Evolutionary conservation across 2,329 filamentous ascomycete species (phyloP).

Genomic region (Talaromyces albobiverticillius): DNA sequence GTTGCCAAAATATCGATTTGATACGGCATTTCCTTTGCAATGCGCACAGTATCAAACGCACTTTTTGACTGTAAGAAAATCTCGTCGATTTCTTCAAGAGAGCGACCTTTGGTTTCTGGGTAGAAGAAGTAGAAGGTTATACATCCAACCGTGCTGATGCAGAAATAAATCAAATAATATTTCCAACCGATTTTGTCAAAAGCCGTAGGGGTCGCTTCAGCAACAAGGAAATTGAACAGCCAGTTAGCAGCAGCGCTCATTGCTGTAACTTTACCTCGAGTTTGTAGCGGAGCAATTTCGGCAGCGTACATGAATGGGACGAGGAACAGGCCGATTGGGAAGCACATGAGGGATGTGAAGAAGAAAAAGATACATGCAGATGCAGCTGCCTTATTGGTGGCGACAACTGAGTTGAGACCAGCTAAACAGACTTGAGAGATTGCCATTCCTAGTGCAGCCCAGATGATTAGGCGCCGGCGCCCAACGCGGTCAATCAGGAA

Average conservation of each 20-base stretch:
- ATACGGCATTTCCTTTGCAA: slow-evolving; percentile 21
- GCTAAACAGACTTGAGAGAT: slow-evolving; percentile 41
- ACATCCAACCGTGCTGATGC: slow-evolving; percentile 42
- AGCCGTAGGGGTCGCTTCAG: slow-evolving; percentile 55
- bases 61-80: slow-evolving; percentile 21
- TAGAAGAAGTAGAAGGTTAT: slow-evolving; percentile 43
- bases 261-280: slow-evolving; percentile 10
- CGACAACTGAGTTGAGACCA: slow-evolving; percentile 36
- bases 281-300: slow-evolving; percentile 9
- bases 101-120: slow-evolving; percentile 26
- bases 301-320: slow-evolving; percentile 15
- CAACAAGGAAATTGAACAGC: slow-evolving; percentile 60
- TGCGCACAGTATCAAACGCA: slow-evolving; percentile 19
- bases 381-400: slow-evolving; percentile 35
- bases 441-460: slow-evolving; percentile 64
- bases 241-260: slow-evolving; percentile 54
- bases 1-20: slow-evolving; percentile 18
- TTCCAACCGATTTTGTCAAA: slow-evolving; percentile 58
- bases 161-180: slow-evolving; percentile 50
- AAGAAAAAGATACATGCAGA: slow-evolving; percentile 45
- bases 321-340: slow-evolving; percentile 13
- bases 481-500: slow-evolving; percentile 74
- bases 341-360: slow-evolving; percentile 8
- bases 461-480: slow-evolving; percentile 63
- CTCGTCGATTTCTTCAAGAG: slow-evolving; percentile 28